Evolutionary conservation across 2,329 filamentous ascomycete genomes (phyloP).

Genomic region (Fusarium torulosum): DNA sequence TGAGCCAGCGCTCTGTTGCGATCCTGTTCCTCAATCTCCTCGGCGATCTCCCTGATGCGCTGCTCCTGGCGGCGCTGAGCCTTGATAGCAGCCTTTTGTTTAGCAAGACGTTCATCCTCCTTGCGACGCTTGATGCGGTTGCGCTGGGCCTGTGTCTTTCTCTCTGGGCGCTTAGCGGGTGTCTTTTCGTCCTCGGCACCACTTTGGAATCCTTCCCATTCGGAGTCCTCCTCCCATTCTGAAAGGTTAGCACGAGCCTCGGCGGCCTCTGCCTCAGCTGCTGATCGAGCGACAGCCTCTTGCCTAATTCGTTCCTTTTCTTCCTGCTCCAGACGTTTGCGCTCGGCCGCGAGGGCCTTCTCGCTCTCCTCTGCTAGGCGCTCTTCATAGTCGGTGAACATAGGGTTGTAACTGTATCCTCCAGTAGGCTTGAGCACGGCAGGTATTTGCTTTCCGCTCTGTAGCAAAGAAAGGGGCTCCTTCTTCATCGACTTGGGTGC

Average conservation of each 20-base stretch:
- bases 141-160: slow-evolving; percentile 87
- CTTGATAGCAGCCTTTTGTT: slow-evolving; percentile 81
- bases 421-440: slow-evolving; percentile 83
- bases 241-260: slow-evolving; percentile 74
- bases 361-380: slow-evolving; percentile 80
- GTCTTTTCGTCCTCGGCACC: slow-evolving; percentile 77
- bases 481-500: slow-evolving; percentile 81
- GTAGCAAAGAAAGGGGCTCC: slow-evolving; percentile 84
- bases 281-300: slow-evolving; percentile 76
- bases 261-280: slow-evolving; percentile 80
- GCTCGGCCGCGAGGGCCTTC: slow-evolving; percentile 83
- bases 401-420: slow-evolving; percentile 92
- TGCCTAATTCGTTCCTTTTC: slow-evolving; percentile 75
- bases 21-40: slow-evolving; percentile 71
- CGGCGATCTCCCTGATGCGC: slow-evolving; percentile 77
- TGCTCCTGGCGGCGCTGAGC: slow-evolving; percentile 78
- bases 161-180: slow-evolving; percentile 75
- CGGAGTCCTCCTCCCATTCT: slow-evolving; percentile 87
- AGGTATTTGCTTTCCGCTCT: slow-evolving; percentile 81
- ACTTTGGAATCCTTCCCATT: slow-evolving; percentile 91
- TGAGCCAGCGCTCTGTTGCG: slow-evolving; percentile 58
- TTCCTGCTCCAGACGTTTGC: slow-evolving; percentile 75
- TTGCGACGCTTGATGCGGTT: slow-evolving; percentile 92
- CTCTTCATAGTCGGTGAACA: slow-evolving; percentile 85
- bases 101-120: slow-evolving; percentile 82